Base-by-base conservation (phyloP, 352 stramenopile species). In the Globisporangium paroecandrum region DNA sequence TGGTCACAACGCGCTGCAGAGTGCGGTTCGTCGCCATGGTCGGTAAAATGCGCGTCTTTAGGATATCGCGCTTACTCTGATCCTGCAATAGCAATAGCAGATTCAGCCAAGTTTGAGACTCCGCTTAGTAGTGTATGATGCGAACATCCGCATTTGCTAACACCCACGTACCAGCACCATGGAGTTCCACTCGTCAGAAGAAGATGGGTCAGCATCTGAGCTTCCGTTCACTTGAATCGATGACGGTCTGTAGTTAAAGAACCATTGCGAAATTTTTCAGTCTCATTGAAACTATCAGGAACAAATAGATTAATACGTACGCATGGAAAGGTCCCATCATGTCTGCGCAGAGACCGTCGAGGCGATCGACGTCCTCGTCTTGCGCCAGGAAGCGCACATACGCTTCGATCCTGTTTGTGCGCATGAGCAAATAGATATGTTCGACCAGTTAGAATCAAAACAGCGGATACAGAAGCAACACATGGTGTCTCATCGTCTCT, bases 341-440 rank as follows among this genome's bases (percentile, higher is more conserved):
- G 64, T 93, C 89, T 38, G 79, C 76, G 47, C 86, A 94, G 10
- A 96, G 71, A 22, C 90, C 82, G 62, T 95, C 85, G 36, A 96
- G 72, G 10, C 86, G 82, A 63, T 69, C 58, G 6, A 93, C 83
- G 29, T 96, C 89, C 68, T 93, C 89, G 49, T 96, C 89, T 25
- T 86, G 66, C 3, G 85, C 77, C n/a, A 96, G 70, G 63, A 94
- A 94, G 59, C 78, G 85, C 24, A 86, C 87, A 64, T 96, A 96
- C 46, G 85, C 80, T 73, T 91, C 81, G 49, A 94, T 73, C 87
- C 87, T 95, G 59, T 69, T 43, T 20, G 41, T 29, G 24, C 12
- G 9, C 51, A 51, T 34, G 58, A 13, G 24, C 10, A 49, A 18
- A 46, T 27, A 22, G 22, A 46, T 27, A 22, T 22, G 9, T 4